A percentile compares a stretch with the other conserved stretches of the same genome.
These are phyloP conservation scores for Acephala macrosclerotiorum DNA, from an alignment of 2,329 filamentous ascomycete species.

Conservation along the genomic window DNA sequence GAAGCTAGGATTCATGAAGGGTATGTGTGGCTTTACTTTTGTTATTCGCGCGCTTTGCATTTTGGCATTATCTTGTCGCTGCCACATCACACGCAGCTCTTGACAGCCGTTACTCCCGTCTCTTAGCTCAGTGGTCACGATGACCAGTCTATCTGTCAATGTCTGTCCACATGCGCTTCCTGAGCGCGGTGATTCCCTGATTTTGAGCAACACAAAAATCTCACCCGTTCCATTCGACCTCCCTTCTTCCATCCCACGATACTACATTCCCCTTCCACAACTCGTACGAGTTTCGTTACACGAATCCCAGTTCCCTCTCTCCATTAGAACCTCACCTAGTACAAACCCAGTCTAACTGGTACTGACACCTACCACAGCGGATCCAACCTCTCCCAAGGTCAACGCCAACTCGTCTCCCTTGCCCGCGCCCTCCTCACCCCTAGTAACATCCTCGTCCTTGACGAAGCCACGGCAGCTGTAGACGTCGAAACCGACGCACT, in stretches of 20 bases:
- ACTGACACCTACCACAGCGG: conserved; percentile 57
- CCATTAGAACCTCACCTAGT: neutral
- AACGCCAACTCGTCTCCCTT: conserved; percentile 91
- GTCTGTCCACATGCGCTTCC: neutral
- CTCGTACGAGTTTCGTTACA: neutral
- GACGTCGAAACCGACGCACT: conserved; percentile 74
- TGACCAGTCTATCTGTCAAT: neutral
- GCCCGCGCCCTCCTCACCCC: conserved; percentile 93
- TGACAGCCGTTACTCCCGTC: conserved; percentile 2
- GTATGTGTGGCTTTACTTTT: conserved; percentile 60
- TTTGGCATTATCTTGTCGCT: neutral
- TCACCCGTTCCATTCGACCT: conserved; percentile 3
- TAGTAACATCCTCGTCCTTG: conserved; percentile 94
- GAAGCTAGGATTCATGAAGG: conserved; percentile 94
- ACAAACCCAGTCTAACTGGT: neutral
- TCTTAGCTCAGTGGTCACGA: conserved; percentile 5
- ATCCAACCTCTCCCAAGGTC: conserved; percentile 93
- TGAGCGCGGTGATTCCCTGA: neutral
- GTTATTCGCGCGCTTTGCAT: conserved; percentile 20
- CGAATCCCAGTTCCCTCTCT: conserved; percentile 9
- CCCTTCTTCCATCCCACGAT: conserved; percentile 7
- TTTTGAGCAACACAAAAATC: neutral
- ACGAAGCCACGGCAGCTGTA: conserved; percentile 89
- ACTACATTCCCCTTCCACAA: neutral
- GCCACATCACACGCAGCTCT: neutral